Conservation (phyloP, 2,329 filamentous ascomycete species). For the Coniochaeta sp. region DNA sequence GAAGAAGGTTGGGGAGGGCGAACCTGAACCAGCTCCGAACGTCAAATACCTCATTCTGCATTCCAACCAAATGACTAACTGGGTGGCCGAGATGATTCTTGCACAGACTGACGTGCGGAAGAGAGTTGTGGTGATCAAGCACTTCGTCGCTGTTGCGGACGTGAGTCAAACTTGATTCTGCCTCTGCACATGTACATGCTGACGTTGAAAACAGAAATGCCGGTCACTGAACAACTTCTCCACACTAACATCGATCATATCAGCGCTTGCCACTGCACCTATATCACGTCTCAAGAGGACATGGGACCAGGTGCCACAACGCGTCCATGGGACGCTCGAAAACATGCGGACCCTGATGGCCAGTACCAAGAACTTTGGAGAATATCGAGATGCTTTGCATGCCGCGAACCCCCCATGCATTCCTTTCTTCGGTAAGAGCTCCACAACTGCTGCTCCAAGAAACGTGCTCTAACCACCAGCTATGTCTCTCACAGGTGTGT, state of each 20-base stretch:
- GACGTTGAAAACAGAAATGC: constrained; percentile 64
- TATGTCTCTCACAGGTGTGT: constrained; percentile 62
- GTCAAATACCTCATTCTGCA: constrained; percentile 95
- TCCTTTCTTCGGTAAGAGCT: constrained; percentile 75
- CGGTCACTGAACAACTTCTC: constrained; percentile 93
- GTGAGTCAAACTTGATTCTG: constrained; percentile 44
- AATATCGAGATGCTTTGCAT: constrained; percentile 90
- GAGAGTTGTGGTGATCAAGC: constrained; percentile 94
- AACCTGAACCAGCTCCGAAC: constrained; percentile 82
- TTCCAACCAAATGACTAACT: constrained; percentile 98
- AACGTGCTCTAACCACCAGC: constrained; percentile 2
- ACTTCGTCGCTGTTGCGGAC: constrained; percentile 94
- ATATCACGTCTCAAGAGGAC: constrained; percentile 91
- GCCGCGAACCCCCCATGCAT: constrained; percentile 94
- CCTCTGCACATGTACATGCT: neutral
- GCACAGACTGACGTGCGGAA: constrained; percentile 93
- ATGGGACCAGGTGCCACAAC: constrained; percentile 87
- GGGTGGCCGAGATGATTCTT: constrained; percentile 98
- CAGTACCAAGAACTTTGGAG: constrained; percentile 95
- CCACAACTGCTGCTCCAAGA: constrained; percentile 4
- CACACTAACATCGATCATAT: constrained; percentile 94
- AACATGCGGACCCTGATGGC: constrained; percentile 92
- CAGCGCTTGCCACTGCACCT: constrained; percentile 85
- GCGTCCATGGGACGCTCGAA: constrained; percentile 74
- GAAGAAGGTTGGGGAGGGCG: constrained; percentile 79